These are phyloP conservation scores for Casuarina glauca DNA, from an alignment of 306 rosid species.

Conservation along the genomic window DNA sequence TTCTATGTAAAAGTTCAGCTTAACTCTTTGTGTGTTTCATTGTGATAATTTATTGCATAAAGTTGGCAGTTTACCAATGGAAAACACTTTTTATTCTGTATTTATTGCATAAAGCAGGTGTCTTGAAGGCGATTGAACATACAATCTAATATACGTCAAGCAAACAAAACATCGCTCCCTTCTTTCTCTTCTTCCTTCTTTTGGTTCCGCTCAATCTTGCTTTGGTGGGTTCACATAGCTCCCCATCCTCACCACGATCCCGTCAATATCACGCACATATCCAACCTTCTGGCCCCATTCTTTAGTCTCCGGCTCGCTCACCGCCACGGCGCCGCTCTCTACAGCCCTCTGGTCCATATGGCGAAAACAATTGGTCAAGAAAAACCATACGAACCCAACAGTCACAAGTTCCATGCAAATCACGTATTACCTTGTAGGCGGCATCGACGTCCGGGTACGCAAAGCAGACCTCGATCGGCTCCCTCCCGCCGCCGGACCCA, in stretches of 20 bases:
- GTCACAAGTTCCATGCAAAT: neutral
- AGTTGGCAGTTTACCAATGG: too few species aligned
- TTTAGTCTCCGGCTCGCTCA: slow-evolving; percentile 66
- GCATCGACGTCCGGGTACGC: slow-evolving; percentile 67
- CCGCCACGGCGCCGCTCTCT: slow-evolving; percentile 74
- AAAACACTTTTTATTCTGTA: too few species aligned
- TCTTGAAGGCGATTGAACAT: too few species aligned
- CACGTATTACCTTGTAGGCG: slow-evolving; percentile 56
- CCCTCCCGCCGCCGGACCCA: slow-evolving; percentile 41
- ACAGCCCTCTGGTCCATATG: slow-evolving; percentile 66
- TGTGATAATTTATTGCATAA: too few species aligned
- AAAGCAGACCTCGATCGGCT: slow-evolving; percentile 69
- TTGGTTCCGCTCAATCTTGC: neutral
- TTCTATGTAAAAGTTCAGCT: too few species aligned
- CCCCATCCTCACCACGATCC: slow-evolving; percentile 75
- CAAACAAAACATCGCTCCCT: too few species aligned
- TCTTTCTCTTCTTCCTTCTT: neutral
- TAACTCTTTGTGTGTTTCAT: too few species aligned
- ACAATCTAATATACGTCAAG: too few species aligned
- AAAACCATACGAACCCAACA: neutral
- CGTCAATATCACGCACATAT: slow-evolving; percentile 75
- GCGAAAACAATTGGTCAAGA: neutral
- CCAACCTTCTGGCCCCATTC: slow-evolving; percentile 94
- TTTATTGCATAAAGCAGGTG: too few species aligned
- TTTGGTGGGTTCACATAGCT: slow-evolving; percentile 54